Evolutionary conservation across 192 early-diverging fungal genomes (phyloP).

Genomic region (Umbelopsis sp.): DNA sequence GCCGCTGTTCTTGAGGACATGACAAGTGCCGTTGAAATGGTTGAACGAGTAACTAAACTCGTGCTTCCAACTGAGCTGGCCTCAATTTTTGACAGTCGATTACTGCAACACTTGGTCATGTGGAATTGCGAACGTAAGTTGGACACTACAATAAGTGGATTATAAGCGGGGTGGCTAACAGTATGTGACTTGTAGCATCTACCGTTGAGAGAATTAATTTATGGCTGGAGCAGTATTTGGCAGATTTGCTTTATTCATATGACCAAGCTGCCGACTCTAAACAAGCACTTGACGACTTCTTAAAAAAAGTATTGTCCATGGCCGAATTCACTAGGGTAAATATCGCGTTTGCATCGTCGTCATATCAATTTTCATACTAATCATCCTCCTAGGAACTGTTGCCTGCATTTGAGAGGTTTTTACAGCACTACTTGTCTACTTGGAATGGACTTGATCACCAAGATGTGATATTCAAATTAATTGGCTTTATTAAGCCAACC

Average conservation of each 20-base stretch:
- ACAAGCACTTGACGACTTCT: conserved; percentile 32
- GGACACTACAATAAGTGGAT: conserved; percentile 18
- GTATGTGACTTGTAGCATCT: conserved; percentile 20
- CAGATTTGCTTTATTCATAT: conserved; percentile 50
- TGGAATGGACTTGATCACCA: conserved; percentile 55
- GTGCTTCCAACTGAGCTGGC: conserved; percentile 51
- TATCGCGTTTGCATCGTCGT: neutral
- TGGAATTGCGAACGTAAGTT: conserved; percentile 40
- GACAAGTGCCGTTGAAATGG: conserved; percentile 44
- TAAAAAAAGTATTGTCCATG: conserved; percentile 42
- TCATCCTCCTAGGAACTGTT: conserved; percentile 40
- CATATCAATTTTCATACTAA: neutral
- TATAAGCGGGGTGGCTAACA: neutral
- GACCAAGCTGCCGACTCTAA: conserved; percentile 36
- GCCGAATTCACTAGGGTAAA: conserved; percentile 51
- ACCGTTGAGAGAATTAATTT: conserved; percentile 46
- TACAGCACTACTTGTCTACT: conserved; percentile 39
- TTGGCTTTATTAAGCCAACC: conserved; percentile 47
- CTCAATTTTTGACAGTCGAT: conserved; percentile 47
- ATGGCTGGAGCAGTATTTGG: conserved; percentile 51
- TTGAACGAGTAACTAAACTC: conserved; percentile 47
- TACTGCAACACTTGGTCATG: conserved; percentile 53
- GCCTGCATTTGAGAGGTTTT: conserved; percentile 53
- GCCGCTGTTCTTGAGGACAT: conserved; percentile 42
- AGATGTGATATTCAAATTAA: conserved; percentile 49